These are phyloP conservation scores for Staphylotrichum tortipilum DNA, from an alignment of 495 filamentous ascomycete genomes.

Conservation along the genomic window DNA sequence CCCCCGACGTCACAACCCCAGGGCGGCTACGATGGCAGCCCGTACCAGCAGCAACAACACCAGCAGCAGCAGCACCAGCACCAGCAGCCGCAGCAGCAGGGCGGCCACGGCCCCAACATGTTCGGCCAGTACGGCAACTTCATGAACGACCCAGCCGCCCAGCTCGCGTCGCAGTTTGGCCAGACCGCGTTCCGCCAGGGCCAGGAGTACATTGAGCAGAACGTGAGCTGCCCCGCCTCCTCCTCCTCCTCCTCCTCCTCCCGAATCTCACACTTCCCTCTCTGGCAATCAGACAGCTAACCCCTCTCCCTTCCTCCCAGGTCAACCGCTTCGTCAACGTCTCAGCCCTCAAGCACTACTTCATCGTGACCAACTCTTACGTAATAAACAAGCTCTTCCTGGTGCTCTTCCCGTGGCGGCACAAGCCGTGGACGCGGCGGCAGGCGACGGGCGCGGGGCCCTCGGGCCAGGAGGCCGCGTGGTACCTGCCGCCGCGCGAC, in stretches of 20 bases:
- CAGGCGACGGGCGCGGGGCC: slow-evolving; percentile 54
- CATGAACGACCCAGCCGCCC: slow-evolving; percentile 92
- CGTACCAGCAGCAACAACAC: slow-evolving; percentile 54
- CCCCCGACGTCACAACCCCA: slow-evolving; percentile 69
- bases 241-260: too few relatives aligned
- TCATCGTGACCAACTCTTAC: slow-evolving; percentile 91
- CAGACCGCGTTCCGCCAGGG: slow-evolving; percentile 82
- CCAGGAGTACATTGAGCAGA: slow-evolving; percentile 88
- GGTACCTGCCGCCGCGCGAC: slow-evolving; percentile 90
- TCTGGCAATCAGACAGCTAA: too few relatives aligned
- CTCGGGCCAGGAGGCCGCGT: slow-evolving; percentile 64
- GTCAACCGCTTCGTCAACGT: slow-evolving; percentile 90
- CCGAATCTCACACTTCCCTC: too few relatives aligned
- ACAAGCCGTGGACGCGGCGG: slow-evolving; percentile 88
- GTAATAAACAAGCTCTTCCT: slow-evolving; percentile 76
- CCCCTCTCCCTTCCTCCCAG: slow-evolving; percentile 37
- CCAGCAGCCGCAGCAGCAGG: slow-evolving; percentile 44
- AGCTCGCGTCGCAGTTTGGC: slow-evolving; percentile 91
- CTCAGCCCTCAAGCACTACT: slow-evolving; percentile 90
- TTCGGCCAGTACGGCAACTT: slow-evolving; percentile 73
- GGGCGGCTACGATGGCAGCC: slow-evolving; percentile 64
- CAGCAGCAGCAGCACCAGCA: slow-evolving; percentile 50
- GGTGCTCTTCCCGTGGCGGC: slow-evolving; percentile 93
- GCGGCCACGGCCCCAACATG: slow-evolving; percentile 47
- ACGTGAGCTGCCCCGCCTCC: slow-evolving; percentile 55